A percentile compares a stretch with the other conserved stretches of the same genome.
These are phyloP conservation scores for Hypoxylon rubiginosum DNA, from an alignment of 2,329 filamentous ascomycete species.

Conservation along the genomic window DNA sequence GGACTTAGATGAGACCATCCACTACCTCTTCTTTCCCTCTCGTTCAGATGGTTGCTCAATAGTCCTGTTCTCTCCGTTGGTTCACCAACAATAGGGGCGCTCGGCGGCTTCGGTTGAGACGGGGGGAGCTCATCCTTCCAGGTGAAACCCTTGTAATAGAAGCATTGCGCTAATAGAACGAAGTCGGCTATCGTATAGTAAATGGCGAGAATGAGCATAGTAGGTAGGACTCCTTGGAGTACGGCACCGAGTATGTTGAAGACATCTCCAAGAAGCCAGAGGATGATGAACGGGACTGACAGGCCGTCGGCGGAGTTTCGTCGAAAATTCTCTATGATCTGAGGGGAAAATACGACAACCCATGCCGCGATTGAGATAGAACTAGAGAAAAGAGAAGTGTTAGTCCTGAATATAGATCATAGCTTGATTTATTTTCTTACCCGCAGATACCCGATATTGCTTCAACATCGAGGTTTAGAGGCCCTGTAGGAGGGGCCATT, in stretches of 20 bases:
- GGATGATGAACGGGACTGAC: constrained; percentile 89
- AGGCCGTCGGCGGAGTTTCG: constrained; percentile 87
- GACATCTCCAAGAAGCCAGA: constrained; percentile 94
- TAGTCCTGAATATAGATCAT: constrained; percentile 5
- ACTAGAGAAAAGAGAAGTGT: constrained; percentile 58
- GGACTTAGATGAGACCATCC: constrained; percentile 79
- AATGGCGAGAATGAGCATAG: constrained; percentile 93
- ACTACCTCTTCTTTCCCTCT: constrained; percentile 63
- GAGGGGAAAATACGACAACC: constrained; percentile 97
- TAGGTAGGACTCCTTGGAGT: constrained; percentile 90
- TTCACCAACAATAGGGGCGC: constrained; percentile 53
- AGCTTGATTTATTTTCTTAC: constrained; percentile 59
- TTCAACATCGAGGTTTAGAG: constrained; percentile 84
- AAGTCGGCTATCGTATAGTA: constrained; percentile 95
- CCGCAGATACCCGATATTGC: constrained; percentile 93
- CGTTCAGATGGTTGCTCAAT: constrained; percentile 59
- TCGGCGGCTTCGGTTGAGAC: constrained; percentile 57
- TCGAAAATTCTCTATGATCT: constrained; percentile 95
- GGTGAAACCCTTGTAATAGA: constrained; percentile 93
- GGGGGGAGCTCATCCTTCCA: constrained; percentile 68
- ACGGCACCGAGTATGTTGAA: constrained; percentile 97
- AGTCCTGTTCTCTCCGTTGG: constrained; percentile 68
- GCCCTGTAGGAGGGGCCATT: constrained; percentile 68
- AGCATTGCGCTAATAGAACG: constrained; percentile 88
- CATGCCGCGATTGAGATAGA: constrained; percentile 98